Percentiles rank a stretch among this genome's conserved stretches.
Evolutionary conservation across 1,284 basidiomycete species (phyloP).

Genomic region (Pyrrhoderma noxium): DNA sequence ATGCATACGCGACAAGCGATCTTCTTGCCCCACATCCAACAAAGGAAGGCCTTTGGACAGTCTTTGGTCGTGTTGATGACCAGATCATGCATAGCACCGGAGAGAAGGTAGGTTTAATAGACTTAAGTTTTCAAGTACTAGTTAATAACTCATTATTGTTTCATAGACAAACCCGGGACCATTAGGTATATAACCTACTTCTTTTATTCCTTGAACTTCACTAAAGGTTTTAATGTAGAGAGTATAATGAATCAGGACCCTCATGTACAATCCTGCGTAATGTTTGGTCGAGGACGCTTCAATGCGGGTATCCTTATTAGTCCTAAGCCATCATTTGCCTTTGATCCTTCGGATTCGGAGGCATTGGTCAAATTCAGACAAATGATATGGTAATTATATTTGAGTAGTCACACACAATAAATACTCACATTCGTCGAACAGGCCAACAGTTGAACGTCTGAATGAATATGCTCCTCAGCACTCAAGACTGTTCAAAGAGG

Average conservation of each 20-base stretch:
- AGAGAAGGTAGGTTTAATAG: slow-evolving; percentile 36
- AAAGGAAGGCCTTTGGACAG: slow-evolving; percentile 35
- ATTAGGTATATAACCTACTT: slow-evolving; percentile 26
- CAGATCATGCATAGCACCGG: slow-evolving; percentile 46
- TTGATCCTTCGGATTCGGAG: slow-evolving; percentile 1
- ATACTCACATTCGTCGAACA: background rate
- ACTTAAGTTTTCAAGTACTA: background rate
- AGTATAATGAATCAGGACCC: slow-evolving; percentile 32
- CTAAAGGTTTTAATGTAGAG: too few species aligned
- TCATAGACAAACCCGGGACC: slow-evolving; percentile 36
- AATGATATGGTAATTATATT: slow-evolving; percentile 5
- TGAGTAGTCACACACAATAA: background rate
- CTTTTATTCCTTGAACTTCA: background rate
- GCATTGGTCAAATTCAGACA: slow-evolving; percentile 8
- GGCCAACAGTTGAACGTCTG: slow-evolving; percentile 24
- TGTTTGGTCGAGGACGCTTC: slow-evolving; percentile 37
- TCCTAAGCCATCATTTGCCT: slow-evolving; percentile 22
- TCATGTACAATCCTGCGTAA: slow-evolving; percentile 27
- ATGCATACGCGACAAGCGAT: slow-evolving; percentile 36
- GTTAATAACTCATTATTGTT: background rate
- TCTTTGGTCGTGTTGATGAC: slow-evolving; percentile 42
- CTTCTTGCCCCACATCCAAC: slow-evolving; percentile 39
- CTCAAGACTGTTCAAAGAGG: slow-evolving; percentile 26
- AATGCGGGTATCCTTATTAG: slow-evolving; percentile 38
- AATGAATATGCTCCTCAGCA: slow-evolving; percentile 26